Percentiles rank a stretch among this genome's conserved stretches.
phyloP scores from a whole-genome alignment of 257 asterid genomes.

The Capsicum chinense region DNA sequence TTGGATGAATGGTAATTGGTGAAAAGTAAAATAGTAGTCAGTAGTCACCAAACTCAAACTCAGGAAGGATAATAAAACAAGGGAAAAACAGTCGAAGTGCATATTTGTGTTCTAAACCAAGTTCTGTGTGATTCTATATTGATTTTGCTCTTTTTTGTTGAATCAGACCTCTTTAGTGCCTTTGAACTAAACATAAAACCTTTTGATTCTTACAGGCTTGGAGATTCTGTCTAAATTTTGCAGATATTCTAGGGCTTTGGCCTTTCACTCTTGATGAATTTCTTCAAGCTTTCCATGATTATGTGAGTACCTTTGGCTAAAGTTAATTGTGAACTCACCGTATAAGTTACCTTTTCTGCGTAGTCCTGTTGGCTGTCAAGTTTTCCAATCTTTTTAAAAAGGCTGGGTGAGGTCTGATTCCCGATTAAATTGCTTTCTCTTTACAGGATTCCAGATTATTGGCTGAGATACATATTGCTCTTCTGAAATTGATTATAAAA shows the following conservation, averaged over 20 bases:
- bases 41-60: not conserved
- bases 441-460: slow-evolving; percentile 91
- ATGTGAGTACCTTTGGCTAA: slow-evolving; percentile 59
- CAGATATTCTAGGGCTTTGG: slow-evolving; percentile 97
- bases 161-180: slow-evolving; percentile 12
- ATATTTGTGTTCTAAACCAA: not conserved
- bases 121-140: not conserved
- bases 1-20: slow-evolving; percentile 20
- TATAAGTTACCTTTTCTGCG: slow-evolving; percentile 20
- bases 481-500: slow-evolving; percentile 78
- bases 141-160: slow-evolving; percentile 11
- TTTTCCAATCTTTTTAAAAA: not conserved
- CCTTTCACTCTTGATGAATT: slow-evolving; percentile 97
- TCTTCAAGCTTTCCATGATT: slow-evolving; percentile 90
- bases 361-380: not conserved
- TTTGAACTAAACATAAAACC: not conserved
- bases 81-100: not conserved
- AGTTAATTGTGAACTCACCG: slow-evolving; percentile 24
- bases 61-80: not conserved
- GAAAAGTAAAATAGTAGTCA: slow-evolving; percentile 14
- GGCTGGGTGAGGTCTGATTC: slow-evolving; percentile 10
- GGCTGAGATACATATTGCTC: slow-evolving; percentile 81
- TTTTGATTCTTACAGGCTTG: slow-evolving; percentile 69
- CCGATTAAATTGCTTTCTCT: slow-evolving; percentile 31
- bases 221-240: slow-evolving; percentile 93